These are phyloP conservation scores for Eucalyptus curtisii DNA, from an alignment of 345 rosid genomes.

Conservation along the genomic window DNA sequence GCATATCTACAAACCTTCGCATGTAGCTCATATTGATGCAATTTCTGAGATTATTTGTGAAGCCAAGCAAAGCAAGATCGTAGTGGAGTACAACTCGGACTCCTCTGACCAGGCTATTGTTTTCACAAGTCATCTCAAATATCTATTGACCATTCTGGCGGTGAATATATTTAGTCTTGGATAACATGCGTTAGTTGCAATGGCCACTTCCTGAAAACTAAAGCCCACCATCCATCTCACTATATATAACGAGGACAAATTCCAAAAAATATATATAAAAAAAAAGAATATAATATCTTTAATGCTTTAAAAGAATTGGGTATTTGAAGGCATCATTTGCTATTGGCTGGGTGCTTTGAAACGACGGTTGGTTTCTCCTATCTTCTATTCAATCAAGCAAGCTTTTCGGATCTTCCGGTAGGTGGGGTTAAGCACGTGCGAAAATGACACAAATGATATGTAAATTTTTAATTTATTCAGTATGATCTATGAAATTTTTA, in stretches of 20 bases:
- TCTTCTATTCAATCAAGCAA: not conserved
- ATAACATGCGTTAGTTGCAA: not conserved
- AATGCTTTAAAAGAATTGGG: not conserved
- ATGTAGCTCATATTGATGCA: not conserved
- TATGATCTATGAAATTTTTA: not conserved
- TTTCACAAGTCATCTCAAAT: not conserved
- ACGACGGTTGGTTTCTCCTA: not conserved
- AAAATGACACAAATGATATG: fast-evolving
- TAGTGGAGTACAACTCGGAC: not conserved
- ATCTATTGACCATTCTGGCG: not conserved
- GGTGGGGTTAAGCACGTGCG: not conserved
- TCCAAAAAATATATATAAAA: not conserved
- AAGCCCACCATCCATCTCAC: not conserved
- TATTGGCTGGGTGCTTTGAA: not conserved
- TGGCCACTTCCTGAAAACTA: not conserved
- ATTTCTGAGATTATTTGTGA: not conserved
- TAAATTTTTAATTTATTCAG: fast-evolving
- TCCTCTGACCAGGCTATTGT: not conserved
- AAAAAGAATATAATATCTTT: not conserved
- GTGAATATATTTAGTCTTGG: not conserved
- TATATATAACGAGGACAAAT: no score
- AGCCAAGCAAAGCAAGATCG: not conserved
- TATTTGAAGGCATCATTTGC: not conserved
- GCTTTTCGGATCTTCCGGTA: not conserved
- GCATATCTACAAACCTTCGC: not conserved